Evolutionary conservation across 371 early-diverging fungal species (phyloP).

Genomic region (Circinella minor): DNA sequence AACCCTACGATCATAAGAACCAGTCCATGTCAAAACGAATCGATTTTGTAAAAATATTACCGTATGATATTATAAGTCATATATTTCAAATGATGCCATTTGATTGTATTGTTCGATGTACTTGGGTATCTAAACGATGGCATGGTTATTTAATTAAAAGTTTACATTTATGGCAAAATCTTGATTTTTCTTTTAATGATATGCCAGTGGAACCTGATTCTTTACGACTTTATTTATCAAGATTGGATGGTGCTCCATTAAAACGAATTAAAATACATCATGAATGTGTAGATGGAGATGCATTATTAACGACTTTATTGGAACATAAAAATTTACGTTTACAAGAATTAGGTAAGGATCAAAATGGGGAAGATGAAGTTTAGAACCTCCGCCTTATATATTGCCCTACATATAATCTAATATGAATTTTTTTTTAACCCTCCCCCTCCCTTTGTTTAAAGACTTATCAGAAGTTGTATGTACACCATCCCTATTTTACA

Average conservation of each 20-base stretch:
- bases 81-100: conserved; percentile 29
- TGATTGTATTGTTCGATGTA: conserved; percentile 23
- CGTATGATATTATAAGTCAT: conserved; percentile 25
- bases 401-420: neutral
- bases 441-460: conserved; percentile 2
- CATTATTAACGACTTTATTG: conserved; percentile 17
- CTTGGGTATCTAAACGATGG: conserved; percentile 32
- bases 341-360: conserved; percentile 25
- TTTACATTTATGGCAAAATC: conserved; percentile 29
- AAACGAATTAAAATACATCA: conserved; percentile 19
- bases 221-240: conserved; percentile 21
- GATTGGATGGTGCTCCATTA: conserved; percentile 24
- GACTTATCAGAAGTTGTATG: conserved; percentile 28
- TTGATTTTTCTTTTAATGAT: conserved; percentile 20
- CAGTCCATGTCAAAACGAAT: neutral
- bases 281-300: conserved; percentile 27
- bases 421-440: neutral
- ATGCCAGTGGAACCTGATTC: conserved; percentile 10
- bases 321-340: conserved; percentile 18
- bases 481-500: conserved; percentile 24
- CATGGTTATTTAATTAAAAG: conserved; percentile 14
- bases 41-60: conserved; percentile 22
- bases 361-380: too few relatives aligned
- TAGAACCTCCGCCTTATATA: too few relatives aligned
- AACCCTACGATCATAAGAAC: neutral